A percentile compares a stretch with the other conserved stretches of the same genome.
These are phyloP conservation scores for Verticillium dahliae DNA, from an alignment of 2,329 filamentous ascomycete species.

Conservation along the genomic window DNA sequence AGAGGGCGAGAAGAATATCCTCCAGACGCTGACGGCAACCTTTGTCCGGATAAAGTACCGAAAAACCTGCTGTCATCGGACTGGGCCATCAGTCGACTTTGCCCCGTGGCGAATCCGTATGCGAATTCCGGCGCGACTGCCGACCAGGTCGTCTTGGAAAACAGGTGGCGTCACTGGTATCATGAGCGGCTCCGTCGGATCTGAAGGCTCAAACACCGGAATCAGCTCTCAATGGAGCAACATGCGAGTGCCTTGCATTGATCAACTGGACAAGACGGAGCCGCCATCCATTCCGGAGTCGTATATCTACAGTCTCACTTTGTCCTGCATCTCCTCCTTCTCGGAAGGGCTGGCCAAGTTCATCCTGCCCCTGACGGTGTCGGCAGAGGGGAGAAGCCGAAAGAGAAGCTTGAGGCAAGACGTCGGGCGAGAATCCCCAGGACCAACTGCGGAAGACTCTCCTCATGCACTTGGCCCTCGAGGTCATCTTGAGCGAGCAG, in stretches of 20 bases:
- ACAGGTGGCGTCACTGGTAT: slow-evolving; percentile 82
- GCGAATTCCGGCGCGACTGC: slow-evolving; percentile 51
- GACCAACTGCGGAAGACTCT: slow-evolving; percentile 16
- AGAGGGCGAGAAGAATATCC: slow-evolving; percentile 65
- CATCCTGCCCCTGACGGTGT: slow-evolving; percentile 82
- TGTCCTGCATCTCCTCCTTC: slow-evolving; percentile 83
- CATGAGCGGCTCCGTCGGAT: slow-evolving; percentile 62
- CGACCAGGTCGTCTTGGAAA: slow-evolving; percentile 87
- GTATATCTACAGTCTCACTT: slow-evolving; percentile 83
- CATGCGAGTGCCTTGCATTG: slow-evolving; percentile 80
- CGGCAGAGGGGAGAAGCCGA: slow-evolving; percentile 55
- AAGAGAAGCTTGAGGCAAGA: slow-evolving; percentile 41
- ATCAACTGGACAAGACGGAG: slow-evolving; percentile 89
- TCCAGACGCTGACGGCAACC: slow-evolving; percentile 76
- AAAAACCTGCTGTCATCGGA: slow-evolving; percentile 84
- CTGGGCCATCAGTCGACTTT: slow-evolving; percentile 83
- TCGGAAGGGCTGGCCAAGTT: slow-evolving; percentile 93
- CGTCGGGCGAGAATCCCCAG: slow-evolving; percentile 34
- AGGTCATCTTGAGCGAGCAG: slow-evolving; percentile 45
- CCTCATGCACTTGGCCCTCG: slow-evolving; percentile 10
- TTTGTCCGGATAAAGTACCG: slow-evolving; percentile 87
- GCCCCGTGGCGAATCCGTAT: slow-evolving; percentile 58
- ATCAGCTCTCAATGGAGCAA: slow-evolving; percentile 91
- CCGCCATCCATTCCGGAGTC: slow-evolving; percentile 80
- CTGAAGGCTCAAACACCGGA: slow-evolving; percentile 62